These are phyloP conservation scores for Malania oleifera DNA, from an alignment of 164 flowering plant species.

Conservation along the genomic window DNA sequence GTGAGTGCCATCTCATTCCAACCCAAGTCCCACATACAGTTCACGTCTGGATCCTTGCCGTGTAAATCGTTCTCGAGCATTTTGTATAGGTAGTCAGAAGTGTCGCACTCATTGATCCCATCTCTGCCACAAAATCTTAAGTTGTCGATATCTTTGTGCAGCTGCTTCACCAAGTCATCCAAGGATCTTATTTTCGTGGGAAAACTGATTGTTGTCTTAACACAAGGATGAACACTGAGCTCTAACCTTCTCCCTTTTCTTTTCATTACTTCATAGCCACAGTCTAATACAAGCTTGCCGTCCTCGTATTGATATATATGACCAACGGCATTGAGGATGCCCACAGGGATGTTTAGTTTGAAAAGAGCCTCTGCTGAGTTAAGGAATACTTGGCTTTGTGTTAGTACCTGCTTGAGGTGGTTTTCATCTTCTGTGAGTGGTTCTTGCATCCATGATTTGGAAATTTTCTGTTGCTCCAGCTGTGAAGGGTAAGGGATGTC, in stretches of 20 bases:
- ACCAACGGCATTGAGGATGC: constrained; percentile 36
- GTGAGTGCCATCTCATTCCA: constrained; percentile 45
- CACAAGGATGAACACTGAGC: constrained; percentile 32
- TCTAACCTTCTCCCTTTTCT: constrained; percentile 70
- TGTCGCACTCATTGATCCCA: constrained; percentile 23
- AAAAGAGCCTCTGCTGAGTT: constrained; percentile 85
- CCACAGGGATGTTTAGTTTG: constrained; percentile 59
- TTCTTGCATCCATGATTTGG: constrained; percentile 19
- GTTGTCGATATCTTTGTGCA: constrained; percentile 47
- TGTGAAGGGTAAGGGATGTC: constrained; percentile 13
- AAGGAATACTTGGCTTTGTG: constrained; percentile 55
- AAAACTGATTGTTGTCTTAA: constrained; percentile 15
- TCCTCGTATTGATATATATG: constrained; percentile 27
- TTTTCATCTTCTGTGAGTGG: constrained; percentile 51
- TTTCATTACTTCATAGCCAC: constrained; percentile 68
- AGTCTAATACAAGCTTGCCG: constrained; percentile 47
- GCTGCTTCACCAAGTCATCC: constrained; percentile 60
- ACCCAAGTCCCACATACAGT: constrained; percentile 83
- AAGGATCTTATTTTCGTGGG: constrained; percentile 32
- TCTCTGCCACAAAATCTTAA: constrained; percentile 32
- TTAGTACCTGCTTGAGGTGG: constrained; percentile 57
- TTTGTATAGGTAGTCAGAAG: constrained; percentile 37
- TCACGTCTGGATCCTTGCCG: constrained; percentile 41
- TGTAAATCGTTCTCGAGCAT: constrained; percentile 60
- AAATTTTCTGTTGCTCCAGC: constrained; percentile 14